A percentile compares a stretch with the other conserved stretches of the same genome.
Evolutionary conservation across 139 green algal species (phyloP).

Genomic region (Chlorella sorokiniana): DNA sequence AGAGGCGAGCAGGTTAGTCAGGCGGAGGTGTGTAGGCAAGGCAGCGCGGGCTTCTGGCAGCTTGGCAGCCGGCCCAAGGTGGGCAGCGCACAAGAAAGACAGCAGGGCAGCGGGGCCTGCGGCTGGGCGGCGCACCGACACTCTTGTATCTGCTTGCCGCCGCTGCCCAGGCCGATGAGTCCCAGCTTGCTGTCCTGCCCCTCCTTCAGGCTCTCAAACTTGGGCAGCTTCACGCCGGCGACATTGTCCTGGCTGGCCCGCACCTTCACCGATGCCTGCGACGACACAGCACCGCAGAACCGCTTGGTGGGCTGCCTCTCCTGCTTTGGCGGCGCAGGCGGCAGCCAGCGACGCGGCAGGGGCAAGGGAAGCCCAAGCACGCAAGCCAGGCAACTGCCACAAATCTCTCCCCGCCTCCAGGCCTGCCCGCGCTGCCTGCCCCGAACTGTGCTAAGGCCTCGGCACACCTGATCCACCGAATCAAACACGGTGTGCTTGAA

Average conservation of each 20-base stretch:
- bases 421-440: too few species aligned
- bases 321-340: neutral
- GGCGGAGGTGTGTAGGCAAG: neutral
- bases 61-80: neutral
- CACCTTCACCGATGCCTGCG: constrained; percentile 57
- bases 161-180: constrained; percentile 84
- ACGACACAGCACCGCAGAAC: neutral
- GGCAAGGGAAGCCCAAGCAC: too few species aligned
- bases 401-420: too few species aligned
- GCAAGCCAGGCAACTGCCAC: too few species aligned
- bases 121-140: constrained; percentile 51
- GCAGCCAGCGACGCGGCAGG: too few species aligned
- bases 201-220: constrained; percentile 77
- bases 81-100: neutral
- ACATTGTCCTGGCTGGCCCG: constrained; percentile 89
- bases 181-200: constrained; percentile 83
- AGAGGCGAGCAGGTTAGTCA: neutral
- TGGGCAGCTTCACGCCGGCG: constrained; percentile 95
- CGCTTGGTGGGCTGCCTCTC: neutral
- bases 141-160: constrained; percentile 92
- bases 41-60: neutral
- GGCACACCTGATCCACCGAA: constrained; percentile 68
- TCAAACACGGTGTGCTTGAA: constrained; percentile 97
- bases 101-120: neutral
- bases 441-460: too few species aligned